Base-by-base conservation (phyloP, 768 basidiomycete genomes). In the Suillus subalutaceus region DNA sequence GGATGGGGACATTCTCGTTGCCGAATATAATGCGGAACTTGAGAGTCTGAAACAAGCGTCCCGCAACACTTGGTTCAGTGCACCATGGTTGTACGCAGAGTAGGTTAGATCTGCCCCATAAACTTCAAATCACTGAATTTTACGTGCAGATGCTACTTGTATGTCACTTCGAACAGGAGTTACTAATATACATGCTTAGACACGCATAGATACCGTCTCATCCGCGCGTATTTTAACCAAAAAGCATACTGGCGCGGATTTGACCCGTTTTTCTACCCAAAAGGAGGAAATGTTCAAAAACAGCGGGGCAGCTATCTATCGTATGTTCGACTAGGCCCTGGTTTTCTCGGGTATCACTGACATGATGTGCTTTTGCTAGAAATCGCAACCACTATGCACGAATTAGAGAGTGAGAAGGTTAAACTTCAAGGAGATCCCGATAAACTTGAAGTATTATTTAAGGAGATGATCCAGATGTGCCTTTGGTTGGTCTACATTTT, bases 1-100 rank as follows among this genome's bases (percentile, higher is more conserved):
- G 8, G 96, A 97, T 70, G 91, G 91, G 1, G 93, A 90, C 57
- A 74, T 86, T n/a, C 83, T 87, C 62, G 79, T 87, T 6, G 82
- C 86, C 0, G 78, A 83, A n/a, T 99, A 95, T 79, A 98, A 99
- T 69, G 71, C 79, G 0, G 90, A 94, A 68, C 81, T 99, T 15
- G 75, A 75, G 6, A 75, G 77, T 0, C 82, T 92, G 2, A 79
- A 79, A 0, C 75, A 80, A 35, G 74, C 81, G 1, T 75, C 77
- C 4, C 81, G 83, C 71, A 84, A 89, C 66, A 92, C 90, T 0
- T 99, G 97, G 97, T 95, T 94, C 74, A 91, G 87, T 9, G 88
- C 93, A 6, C 94, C 96, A 1, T 99, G 97, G 97, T 83, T 99
- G n/a, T 98, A 84, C 75, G 94, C 95, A 65, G 97, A 98, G 90